Evolutionary conservation across 768 basidiomycete genomes (phyloP), one percentile per base, ranked within the genome.

Genomic region (Leucosporidium creatinivorum): DNA sequence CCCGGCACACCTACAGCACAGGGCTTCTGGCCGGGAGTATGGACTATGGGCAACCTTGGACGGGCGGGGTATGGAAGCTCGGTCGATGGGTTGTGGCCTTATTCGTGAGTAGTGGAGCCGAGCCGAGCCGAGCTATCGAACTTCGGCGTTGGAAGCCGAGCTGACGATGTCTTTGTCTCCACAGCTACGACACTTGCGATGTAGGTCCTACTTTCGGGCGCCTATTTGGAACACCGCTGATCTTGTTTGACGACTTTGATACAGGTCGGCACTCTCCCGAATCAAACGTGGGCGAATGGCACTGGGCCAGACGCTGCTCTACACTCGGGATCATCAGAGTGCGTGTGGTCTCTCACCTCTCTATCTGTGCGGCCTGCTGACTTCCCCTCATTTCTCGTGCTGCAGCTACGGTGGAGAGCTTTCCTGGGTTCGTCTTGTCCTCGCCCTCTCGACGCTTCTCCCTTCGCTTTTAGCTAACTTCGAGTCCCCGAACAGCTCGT

Each of bases 51-150:
- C 1, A 94, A 93, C 75, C 82, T 91, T 82, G 92, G 82, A 72
- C 80, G 93, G 65, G 87, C 92, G 28, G 93, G 91, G 1, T 93
- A 87, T 78, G 93, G 93, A 54, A 88, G 88, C 21, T 87, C 89
- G 0, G 93, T 89, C 0, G 89, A 97, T 72, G 94, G 91, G 71
- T 75, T 75, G 28, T 78, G 82, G 86, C 86, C 50, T 51, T 44
- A 26, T n/a, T 7, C 6, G 50, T 51, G 6, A 6, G 23, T 26
- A 6, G n/a, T n/a, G n/a, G n/a, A n/a, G n/a, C n/a, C n/a, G n/a
- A n/a, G n/a, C n/a, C n/a, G n/a, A n/a, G 23, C 25, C 8, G 18
- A 19, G 50, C 50, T 51, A 1, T 18, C 21, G 4, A 6, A 3
- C 25, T 26, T 23, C 21, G 13, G 25, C 21, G n/a, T 1, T 18